Evolutionary conservation across 176 grass and related monocot genomes (phyloP), one percentile per base, ranked within the genome.

Genomic region (Lolium multiflorum): DNA sequence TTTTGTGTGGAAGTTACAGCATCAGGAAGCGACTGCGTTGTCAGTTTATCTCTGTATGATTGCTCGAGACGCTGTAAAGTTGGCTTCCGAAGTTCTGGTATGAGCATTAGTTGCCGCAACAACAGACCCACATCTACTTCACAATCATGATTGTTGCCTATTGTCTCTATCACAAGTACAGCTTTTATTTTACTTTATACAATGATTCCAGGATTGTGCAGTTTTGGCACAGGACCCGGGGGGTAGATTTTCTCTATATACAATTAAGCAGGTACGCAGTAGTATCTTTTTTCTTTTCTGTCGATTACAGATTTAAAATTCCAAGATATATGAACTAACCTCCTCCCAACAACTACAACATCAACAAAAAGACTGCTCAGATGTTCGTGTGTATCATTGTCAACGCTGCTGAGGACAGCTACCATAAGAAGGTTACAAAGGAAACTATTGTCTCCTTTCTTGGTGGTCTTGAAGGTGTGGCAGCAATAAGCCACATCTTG

Each of bases 371-470:
- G 59, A 62, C 59, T 62, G 9, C 5, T n/a, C 59, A 62, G 21
- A 62, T 25, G 59, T 62, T 62, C 10, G 21, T 62, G 21, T 4
- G 35, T 62, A 62, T 62, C 59, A 62, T 62, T 62, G 59, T 62
- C 21, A 62, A 24, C 59, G 5, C 59, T 25, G 59, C 59, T 3
- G 59, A 62, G 59, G 59, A 62, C 21, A 62, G 21, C 21, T 25
- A 62, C 59, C 21, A 62, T 62, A 62, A 62, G 59, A 62, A 62
- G 21, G 59, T 62, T 24, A 62, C 59, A 24, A 62, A 62, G 21
- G 59, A 62, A 62, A 62, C 59, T 62, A 24, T 62, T 25, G 59
- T 62, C 54, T 76, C 73, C 50, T 76, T 76, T 25, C 73, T 76
- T 52, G 48, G 24, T 52, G 22, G 14, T 52, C 73, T 76, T 76